Conservation (phyloP, 179 eudicot genomes). For the Spergularia azorica region DNA sequence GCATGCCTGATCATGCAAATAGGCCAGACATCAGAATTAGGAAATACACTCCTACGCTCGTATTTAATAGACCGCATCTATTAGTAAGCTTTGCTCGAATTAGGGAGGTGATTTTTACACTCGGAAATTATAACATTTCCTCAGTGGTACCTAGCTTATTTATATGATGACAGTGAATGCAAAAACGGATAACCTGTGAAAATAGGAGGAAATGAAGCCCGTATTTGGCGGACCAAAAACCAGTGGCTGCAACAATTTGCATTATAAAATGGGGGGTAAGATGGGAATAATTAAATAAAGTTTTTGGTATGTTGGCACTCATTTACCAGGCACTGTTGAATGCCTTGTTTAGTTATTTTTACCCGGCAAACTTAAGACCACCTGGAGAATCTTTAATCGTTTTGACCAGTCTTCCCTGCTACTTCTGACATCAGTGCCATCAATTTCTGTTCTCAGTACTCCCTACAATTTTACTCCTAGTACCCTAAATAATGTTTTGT, state of each 20-base stretch:
- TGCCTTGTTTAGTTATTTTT: conserved; percentile 5
- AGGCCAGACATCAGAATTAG: no score
- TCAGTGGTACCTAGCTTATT: not conserved
- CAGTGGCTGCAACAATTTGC: not conserved
- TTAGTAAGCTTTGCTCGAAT: not conserved
- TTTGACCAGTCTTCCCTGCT: conserved; percentile 33
- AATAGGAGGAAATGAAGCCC: conserved; percentile 11
- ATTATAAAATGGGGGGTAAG: not conserved
- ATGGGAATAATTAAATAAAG: conserved; percentile 3
- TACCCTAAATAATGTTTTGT: no score
- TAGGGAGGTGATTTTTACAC: not conserved
- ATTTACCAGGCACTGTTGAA: conserved; percentile 8
- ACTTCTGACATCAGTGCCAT: conserved; percentile 26
- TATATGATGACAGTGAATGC: not conserved
- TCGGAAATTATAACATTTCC: not conserved
- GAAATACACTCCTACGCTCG: no score
- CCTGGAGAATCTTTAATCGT: conserved; percentile 30
- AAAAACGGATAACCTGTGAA: not conserved
- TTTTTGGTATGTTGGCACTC: not conserved
- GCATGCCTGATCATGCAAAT: no score
- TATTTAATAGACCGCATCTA: no score
- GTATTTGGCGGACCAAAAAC: conserved; percentile 18
- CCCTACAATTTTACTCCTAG: not conserved
- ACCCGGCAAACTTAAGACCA: conserved; percentile 16
- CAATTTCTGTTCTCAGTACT: not conserved